phyloP scores from a whole-genome alignment of 768 basidiomycete species.

The Suillus spraguei region DNA sequence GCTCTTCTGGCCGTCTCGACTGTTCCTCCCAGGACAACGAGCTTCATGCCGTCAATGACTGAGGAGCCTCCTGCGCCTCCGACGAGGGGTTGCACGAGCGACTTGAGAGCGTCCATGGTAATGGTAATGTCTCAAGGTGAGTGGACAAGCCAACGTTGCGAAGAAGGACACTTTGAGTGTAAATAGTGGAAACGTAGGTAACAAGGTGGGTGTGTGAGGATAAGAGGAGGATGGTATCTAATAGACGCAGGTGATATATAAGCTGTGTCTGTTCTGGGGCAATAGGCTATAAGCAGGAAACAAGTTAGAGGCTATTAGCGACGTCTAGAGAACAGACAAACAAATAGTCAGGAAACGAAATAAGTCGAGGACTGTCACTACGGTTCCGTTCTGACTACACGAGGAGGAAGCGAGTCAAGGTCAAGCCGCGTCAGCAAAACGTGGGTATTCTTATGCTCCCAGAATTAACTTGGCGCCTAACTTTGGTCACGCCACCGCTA shows the following conservation, averaged over 20 bases:
- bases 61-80: slow-evolving; percentile 74
- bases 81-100: slow-evolving; percentile 79
- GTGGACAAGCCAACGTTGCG: slow-evolving; percentile 43
- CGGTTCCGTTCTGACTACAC: slow-evolving; percentile 4
- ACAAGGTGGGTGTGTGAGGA: slow-evolving; percentile 27
- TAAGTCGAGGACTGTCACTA: slow-evolving; percentile 5
- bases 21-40: slow-evolving; percentile 85
- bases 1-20: slow-evolving; percentile 85
- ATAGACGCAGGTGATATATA: slow-evolving; percentile 20
- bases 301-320: neutral
- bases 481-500: slow-evolving; percentile 31
- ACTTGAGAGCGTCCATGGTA: slow-evolving; percentile 79
- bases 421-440: slow-evolving; percentile 40
- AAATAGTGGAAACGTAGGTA: slow-evolving; percentile 20
- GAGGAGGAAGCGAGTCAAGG: slow-evolving; percentile 28
- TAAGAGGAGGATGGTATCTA: slow-evolving; percentile 12
- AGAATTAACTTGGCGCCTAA: slow-evolving; percentile 15
- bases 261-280: slow-evolving; percentile 28
- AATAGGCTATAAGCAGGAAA: slow-evolving; percentile 9
- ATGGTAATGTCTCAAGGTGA: slow-evolving; percentile 22
- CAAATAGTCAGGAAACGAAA: neutral
- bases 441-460: slow-evolving; percentile 27
- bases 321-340: neutral
- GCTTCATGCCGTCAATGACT: slow-evolving; percentile 87
- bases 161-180: slow-evolving; percentile 16